Percentiles rank a stretch among this genome's conserved stretches.
phyloP scores from a whole-genome alignment of 2,329 filamentous ascomycete species.

The Aureobasidium sp. region DNA sequence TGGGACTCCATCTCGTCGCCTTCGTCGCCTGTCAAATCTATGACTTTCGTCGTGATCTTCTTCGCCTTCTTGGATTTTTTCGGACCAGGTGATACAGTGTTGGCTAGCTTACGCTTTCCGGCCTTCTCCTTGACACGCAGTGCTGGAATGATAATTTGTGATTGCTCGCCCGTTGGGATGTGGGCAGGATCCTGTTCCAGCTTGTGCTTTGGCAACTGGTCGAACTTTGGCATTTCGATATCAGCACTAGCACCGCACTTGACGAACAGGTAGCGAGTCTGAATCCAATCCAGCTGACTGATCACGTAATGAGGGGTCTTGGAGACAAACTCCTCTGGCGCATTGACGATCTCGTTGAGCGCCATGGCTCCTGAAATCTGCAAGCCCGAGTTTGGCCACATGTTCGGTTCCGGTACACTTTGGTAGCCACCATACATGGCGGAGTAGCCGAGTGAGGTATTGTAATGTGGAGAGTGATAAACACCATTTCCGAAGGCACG shows the following conservation, averaged over 20 bases:
- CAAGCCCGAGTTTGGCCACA: conserved; percentile 61
- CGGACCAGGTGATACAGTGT: background rate
- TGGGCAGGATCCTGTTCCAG: conserved; percentile 33
- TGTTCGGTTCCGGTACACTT: background rate
- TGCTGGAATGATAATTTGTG: conserved; percentile 42
- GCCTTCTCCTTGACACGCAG: conserved; percentile 44
- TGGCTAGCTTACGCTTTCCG: conserved; percentile 14
- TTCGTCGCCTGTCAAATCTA: conserved; percentile 29
- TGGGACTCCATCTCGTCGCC: conserved; percentile 1
- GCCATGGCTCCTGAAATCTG: conserved; percentile 53
- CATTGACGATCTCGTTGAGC: conserved; percentile 79
- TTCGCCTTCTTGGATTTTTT: conserved; percentile 18
- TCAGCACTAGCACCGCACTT: conserved; percentile 21
- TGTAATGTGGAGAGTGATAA: conserved; percentile 61
- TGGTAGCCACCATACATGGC: background rate
- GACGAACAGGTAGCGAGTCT: conserved; percentile 76
- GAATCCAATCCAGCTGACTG: conserved; percentile 71
- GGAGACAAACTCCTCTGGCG: conserved; percentile 51
- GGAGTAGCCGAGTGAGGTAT: conserved; percentile 47
- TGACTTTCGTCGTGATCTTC: conserved; percentile 26
- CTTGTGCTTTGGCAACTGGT: conserved; percentile 15
- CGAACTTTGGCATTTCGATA: conserved; percentile 12
- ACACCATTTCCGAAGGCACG: conserved; percentile 70
- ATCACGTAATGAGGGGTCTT: conserved; percentile 60
- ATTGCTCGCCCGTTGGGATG: conserved; percentile 31